These are phyloP conservation scores for Grifola frondosa DNA, from an alignment of 1,284 basidiomycete genomes.

Conservation along the genomic window DNA sequence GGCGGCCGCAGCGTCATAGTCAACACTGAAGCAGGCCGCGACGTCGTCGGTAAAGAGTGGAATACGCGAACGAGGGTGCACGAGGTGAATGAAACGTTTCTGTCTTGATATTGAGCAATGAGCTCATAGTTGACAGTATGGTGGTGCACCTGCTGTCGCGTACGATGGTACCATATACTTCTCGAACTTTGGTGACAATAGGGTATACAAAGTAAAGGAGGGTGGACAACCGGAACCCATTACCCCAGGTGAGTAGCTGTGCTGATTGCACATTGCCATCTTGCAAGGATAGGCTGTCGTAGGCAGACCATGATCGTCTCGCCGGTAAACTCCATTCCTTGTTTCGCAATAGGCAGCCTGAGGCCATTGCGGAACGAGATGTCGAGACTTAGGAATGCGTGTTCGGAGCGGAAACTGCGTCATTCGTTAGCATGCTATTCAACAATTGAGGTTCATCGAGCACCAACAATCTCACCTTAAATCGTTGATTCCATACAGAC, in stretches of 20 bases:
- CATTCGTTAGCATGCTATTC: too few species aligned
- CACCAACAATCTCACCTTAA: background rate
- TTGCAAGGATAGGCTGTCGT: too few species aligned
- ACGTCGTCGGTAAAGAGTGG: slow-evolving; percentile 52
- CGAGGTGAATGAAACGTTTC: slow-evolving; percentile 38
- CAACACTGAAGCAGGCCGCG: slow-evolving; percentile 42
- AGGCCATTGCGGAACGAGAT: too few species aligned
- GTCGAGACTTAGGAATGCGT: too few species aligned
- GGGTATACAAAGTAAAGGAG: slow-evolving; percentile 45
- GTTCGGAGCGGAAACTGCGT: too few species aligned
- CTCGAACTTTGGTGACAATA: slow-evolving; percentile 50
- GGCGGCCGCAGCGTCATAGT: slow-evolving; percentile 59
- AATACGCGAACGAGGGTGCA: slow-evolving; percentile 60
- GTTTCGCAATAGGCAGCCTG: too few species aligned
- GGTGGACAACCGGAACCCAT: slow-evolving; percentile 48
- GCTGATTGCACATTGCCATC: background rate
- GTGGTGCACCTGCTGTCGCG: slow-evolving; percentile 51
- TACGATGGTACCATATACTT: slow-evolving; percentile 53
- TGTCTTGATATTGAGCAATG: background rate
- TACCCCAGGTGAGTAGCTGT: slow-evolving; percentile 51
- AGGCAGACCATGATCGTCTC: too few species aligned
- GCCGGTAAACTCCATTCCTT: too few species aligned
- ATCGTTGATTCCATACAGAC: slow-evolving; percentile 31
- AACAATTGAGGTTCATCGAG: too few species aligned
- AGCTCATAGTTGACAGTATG: slow-evolving; percentile 27